A percentile compares a stretch with the other conserved stretches of the same genome.
Evolutionary conservation across 257 asterid genomes (phyloP).

Genomic region (Coffea eugenioides): DNA sequence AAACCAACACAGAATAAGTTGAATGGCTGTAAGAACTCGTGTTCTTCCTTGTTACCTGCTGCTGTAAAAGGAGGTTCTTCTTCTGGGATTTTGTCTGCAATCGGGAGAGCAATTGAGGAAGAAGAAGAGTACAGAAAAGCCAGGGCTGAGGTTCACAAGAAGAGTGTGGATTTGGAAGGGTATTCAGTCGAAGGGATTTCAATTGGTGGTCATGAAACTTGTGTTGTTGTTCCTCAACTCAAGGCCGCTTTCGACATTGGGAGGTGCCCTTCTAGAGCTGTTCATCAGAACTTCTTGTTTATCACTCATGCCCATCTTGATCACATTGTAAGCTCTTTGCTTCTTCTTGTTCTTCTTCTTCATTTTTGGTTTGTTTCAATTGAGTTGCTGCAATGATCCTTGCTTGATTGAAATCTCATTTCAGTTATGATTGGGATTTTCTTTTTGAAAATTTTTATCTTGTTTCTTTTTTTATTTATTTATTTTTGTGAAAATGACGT

Average conservation of each 20-base stretch:
- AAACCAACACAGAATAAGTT: background rate
- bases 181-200: slow-evolving; percentile 83
- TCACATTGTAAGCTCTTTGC: slow-evolving; percentile 65
- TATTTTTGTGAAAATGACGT: too few relatives aligned
- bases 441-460: too few relatives aligned
- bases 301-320: slow-evolving; percentile 98
- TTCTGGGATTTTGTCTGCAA: slow-evolving; percentile 68
- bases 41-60: background rate
- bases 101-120: slow-evolving; percentile 76
- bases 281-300: slow-evolving; percentile 84
- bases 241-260: slow-evolving; percentile 93
- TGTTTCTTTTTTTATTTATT: too few relatives aligned
- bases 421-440: too few relatives aligned
- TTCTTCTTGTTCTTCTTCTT: background rate
- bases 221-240: slow-evolving; percentile 89
- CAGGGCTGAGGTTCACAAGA: slow-evolving; percentile 75
- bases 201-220: slow-evolving; percentile 93
- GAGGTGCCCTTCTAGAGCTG: slow-evolving; percentile 88
- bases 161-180: slow-evolving; percentile 61
- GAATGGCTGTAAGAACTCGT: background rate
- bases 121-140: slow-evolving; percentile 97
- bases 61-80: slow-evolving; percentile 32
- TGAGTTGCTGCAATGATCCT: too few relatives aligned
- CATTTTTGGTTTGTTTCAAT: background rate
- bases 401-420: too few relatives aligned